These are phyloP conservation scores for Penicillium sumatraense DNA, from an alignment of 2,329 filamentous ascomycete species.

Conservation along the genomic window DNA sequence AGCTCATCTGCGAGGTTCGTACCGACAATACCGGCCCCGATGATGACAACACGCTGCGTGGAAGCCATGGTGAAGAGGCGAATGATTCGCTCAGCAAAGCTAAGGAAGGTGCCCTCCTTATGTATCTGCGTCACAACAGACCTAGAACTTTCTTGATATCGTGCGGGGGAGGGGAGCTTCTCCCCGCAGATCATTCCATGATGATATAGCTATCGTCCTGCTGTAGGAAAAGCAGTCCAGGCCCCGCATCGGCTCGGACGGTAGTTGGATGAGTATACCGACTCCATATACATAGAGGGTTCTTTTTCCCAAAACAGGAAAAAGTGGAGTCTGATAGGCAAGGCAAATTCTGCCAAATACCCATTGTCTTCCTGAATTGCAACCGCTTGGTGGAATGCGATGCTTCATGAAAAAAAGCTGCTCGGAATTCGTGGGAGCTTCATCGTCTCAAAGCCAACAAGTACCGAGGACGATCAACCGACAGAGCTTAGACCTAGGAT, in stretches of 20 bases:
- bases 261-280: slow-evolving; percentile 17
- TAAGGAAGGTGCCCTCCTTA: slow-evolving; percentile 12
- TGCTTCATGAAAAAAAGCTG: background rate
- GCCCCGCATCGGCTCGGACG: slow-evolving; percentile 21
- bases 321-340: background rate
- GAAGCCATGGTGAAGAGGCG: slow-evolving; percentile 35
- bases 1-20: slow-evolving; percentile 68
- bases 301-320: slow-evolving; percentile 7
- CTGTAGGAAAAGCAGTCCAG: slow-evolving; percentile 3
- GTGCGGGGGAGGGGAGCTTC: slow-evolving; percentile 6
- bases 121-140: slow-evolving; percentile 2
- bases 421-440: background rate
- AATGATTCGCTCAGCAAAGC: slow-evolving; percentile 8
- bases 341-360: background rate
- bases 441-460: background rate
- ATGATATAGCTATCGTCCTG: slow-evolving; percentile 11
- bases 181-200: slow-evolving; percentile 13
- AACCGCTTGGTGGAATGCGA: background rate
- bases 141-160: background rate
- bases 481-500: slow-evolving; percentile 7
- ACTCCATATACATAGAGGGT: slow-evolving; percentile 5
- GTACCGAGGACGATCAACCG: background rate
- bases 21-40: slow-evolving; percentile 68
- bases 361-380: background rate
- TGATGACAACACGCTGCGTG: slow-evolving; percentile 59